Conservation (phyloP, 306 rosid genomes). For the Casuarina cunninghamiana region DNA sequence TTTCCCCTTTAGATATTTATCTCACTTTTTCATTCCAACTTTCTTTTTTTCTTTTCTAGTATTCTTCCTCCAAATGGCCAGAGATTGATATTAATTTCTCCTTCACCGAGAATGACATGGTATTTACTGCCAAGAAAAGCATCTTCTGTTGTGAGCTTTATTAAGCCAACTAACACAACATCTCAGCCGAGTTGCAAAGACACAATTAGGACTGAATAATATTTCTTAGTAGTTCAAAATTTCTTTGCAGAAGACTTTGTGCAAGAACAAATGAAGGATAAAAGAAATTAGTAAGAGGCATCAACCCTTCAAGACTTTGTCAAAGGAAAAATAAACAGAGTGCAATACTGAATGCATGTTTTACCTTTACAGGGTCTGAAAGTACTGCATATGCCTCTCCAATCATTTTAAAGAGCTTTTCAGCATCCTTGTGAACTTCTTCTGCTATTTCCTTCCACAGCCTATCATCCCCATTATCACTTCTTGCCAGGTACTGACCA, state of each 20-base stretch:
- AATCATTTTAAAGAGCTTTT: constrained; percentile 81
- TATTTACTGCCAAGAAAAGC: background rate
- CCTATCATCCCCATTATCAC: constrained; percentile 73
- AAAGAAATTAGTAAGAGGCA: background rate
- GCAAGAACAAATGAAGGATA: background rate
- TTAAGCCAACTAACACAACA: background rate
- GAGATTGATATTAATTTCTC: background rate
- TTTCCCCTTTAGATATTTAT: background rate
- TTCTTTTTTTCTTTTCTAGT: background rate
- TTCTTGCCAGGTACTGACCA: constrained; percentile 75
- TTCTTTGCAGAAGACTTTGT: background rate
- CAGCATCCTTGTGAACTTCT: constrained; percentile 79
- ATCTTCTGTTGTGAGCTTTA: background rate
- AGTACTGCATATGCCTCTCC: constrained; percentile 89
- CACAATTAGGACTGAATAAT: background rate
- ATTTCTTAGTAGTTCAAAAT: background rate
- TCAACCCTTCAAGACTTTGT: background rate
- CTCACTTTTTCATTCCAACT: background rate
- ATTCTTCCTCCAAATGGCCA: background rate
- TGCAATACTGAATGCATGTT: background rate
- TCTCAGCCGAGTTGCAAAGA: background rate
- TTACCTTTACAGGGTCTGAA: constrained; percentile 80
- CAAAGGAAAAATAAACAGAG: background rate
- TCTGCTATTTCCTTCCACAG: constrained; percentile 78
- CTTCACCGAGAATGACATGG: background rate